A percentile compares a stretch with the other conserved stretches of the same genome.
phyloP scores from a whole-genome alignment of 169 alveolate species.

The Plasmodium vivax region DNA sequence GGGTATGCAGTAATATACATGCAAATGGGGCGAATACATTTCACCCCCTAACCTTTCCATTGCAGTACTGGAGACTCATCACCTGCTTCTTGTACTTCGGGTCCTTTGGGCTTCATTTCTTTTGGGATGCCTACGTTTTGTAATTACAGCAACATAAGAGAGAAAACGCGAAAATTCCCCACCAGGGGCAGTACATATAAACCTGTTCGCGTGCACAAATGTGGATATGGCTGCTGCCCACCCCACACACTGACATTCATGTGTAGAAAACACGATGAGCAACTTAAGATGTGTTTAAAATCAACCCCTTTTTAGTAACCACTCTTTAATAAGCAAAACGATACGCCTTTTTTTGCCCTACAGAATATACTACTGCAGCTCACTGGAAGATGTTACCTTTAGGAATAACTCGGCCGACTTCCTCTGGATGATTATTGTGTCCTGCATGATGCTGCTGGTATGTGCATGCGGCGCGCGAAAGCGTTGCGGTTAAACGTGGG shows the following conservation, averaged over 20 bases:
- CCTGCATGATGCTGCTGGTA: constrained; percentile 83
- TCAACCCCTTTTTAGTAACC: not conserved
- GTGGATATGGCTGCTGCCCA: constrained; percentile 10
- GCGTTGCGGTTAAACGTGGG: not conserved
- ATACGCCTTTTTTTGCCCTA: not conserved
- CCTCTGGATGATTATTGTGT: constrained; percentile 88
- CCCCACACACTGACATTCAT: not conserved
- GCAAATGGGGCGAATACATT: not conserved
- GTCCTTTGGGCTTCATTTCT: constrained; percentile 90
- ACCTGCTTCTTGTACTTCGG: constrained; percentile 94
- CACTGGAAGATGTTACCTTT: constrained; percentile 84
- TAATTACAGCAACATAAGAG: constrained; percentile 81
- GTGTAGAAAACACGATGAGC: not conserved
- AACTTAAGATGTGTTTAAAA: not conserved
- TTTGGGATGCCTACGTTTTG: constrained; percentile 93
- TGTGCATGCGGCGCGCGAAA: not conserved
- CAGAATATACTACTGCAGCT: constrained; percentile 86
- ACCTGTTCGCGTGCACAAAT: constrained; percentile 9
- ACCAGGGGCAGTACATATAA: not conserved
- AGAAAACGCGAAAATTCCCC: constrained; percentile 69
- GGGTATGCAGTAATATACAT: too few species aligned
- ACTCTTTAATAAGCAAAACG: not conserved
- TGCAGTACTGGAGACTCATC: constrained; percentile 90
- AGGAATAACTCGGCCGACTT: constrained; percentile 89
- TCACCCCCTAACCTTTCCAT: not conserved